A percentile compares a stretch with the other conserved stretches of the same genome.
Evolutionary conservation across 2,329 filamentous ascomycete genomes (phyloP).

Genomic region (Fusarium avenaceum): DNA sequence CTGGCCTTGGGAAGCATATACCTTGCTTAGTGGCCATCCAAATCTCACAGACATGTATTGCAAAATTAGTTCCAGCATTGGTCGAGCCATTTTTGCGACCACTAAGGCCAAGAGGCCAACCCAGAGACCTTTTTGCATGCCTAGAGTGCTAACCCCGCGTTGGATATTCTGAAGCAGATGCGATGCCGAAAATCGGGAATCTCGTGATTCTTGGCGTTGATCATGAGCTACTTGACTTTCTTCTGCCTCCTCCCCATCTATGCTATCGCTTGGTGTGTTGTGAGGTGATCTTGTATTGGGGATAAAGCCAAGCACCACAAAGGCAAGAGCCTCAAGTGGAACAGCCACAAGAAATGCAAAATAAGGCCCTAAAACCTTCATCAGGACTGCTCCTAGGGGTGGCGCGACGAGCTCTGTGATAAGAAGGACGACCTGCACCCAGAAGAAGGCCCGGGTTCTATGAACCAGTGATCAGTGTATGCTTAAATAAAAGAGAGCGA

Average conservation of each 20-base stretch:
- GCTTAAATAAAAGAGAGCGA: background rate
- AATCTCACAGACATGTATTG: conserved; percentile 18
- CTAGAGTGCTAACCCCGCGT: background rate
- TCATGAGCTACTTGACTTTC: background rate
- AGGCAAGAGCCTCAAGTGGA: conserved; percentile 8
- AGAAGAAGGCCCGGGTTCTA: conserved; percentile 10
- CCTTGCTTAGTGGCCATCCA: background rate
- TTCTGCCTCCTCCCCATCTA: background rate
- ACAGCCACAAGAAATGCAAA: conserved; percentile 6
- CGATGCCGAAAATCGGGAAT: background rate
- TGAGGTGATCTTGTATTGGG: background rate
- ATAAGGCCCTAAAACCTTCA: conserved; percentile 1
- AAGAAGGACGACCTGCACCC: conserved; percentile 5
- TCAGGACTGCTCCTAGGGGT: background rate
- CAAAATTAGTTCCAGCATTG: conserved; percentile 7
- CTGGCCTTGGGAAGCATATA: background rate
- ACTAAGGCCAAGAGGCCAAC: background rate
- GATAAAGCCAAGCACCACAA: background rate
- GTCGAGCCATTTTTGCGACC: conserved; percentile 4
- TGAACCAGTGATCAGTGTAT: background rate
- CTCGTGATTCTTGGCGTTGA: background rate
- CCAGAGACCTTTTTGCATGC: background rate
- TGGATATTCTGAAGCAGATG: background rate
- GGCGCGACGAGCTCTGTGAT: conserved; percentile 3
- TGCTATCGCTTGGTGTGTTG: background rate